These are phyloP conservation scores for Friedmanniomyces endolithicus DNA, from an alignment of 495 filamentous ascomycete genomes.

Conservation along the genomic window DNA sequence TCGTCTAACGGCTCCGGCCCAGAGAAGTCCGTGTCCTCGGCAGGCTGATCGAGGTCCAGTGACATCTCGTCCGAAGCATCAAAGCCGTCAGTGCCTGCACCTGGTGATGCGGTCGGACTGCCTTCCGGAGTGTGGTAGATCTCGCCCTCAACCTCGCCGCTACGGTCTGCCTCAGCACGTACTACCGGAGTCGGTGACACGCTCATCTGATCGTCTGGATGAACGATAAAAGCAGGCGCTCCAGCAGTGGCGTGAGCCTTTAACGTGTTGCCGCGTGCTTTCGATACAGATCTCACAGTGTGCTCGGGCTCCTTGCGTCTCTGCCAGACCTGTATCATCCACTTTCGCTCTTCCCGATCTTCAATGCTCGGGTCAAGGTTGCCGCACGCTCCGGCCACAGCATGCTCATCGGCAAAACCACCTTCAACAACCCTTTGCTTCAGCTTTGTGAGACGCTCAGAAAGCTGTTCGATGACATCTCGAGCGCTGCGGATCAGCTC, in stretches of 20 bases:
- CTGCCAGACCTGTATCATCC: slow-evolving; percentile 43
- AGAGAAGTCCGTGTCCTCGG: not conserved
- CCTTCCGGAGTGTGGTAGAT: slow-evolving; percentile 1
- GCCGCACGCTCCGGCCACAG: slow-evolving; percentile 41
- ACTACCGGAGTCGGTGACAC: slow-evolving; percentile 5
- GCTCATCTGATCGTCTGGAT: slow-evolving; percentile 11
- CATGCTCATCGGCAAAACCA: slow-evolving; percentile 36
- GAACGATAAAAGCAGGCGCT: not conserved
- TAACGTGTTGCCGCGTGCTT: not conserved
- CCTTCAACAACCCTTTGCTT: slow-evolving; percentile 38
- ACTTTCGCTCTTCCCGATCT: slow-evolving; percentile 41
- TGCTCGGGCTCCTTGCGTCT: slow-evolving; percentile 23
- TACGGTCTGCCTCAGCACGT: not conserved
- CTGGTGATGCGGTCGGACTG: not conserved
- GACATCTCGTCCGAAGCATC: slow-evolving; percentile 11
- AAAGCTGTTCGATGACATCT: slow-evolving; percentile 28
- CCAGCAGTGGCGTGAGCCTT: not conserved
- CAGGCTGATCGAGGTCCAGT: not conserved
- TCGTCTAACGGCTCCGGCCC: not conserved
- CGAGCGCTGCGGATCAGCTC: slow-evolving; percentile 24
- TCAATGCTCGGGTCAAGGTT: slow-evolving; percentile 51
- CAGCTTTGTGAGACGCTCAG: slow-evolving; percentile 39
- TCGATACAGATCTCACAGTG: not conserved
- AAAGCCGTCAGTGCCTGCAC: not conserved
- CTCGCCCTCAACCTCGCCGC: slow-evolving; percentile 6